Conservation (phyloP, 805 yeast species). For the Kluyveromyces dobzhanskii region DNA sequence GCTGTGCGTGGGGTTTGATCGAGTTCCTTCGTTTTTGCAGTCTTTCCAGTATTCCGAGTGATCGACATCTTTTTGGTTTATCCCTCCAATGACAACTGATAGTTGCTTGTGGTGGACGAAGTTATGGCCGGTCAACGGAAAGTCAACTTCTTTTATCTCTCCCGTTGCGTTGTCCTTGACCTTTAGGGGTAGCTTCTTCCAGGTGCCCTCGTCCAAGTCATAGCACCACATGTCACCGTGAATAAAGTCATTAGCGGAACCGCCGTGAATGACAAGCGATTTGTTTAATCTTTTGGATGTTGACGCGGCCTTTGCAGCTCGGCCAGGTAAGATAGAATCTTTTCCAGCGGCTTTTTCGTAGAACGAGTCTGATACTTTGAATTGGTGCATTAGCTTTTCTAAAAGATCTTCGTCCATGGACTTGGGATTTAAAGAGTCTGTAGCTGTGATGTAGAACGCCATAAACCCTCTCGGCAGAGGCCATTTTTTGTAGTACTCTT, state of each 20-base stretch:
- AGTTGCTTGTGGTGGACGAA: conserved; percentile 19
- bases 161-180: conserved; percentile 11
- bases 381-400: conserved; percentile 16
- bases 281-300: conserved; percentile 5
- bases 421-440: conserved; percentile 8
- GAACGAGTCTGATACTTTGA: conserved; percentile 15
- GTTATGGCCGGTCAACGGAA: conserved; percentile 25
- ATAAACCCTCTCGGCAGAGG: conserved; percentile 33
- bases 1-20: not conserved
- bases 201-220: conserved; percentile 35
- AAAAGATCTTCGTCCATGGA: conserved; percentile 13
- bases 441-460: conserved; percentile 21
- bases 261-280: conserved; percentile 32
- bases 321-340: not conserved
- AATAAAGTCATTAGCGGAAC: conserved; percentile 30
- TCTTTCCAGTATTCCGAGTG: conserved; percentile 5
- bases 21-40: no score
- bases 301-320: not conserved
- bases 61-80: conserved; percentile 19
- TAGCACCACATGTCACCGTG: conserved; percentile 46
- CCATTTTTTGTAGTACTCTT: conserved; percentile 10
- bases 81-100: conserved; percentile 22
- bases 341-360: conserved; percentile 5
- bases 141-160: conserved; percentile 10
- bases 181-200: conserved; percentile 26